A percentile compares a stretch with the other conserved stretches of the same genome.
Evolutionary conservation across 2,329 filamentous ascomycete genomes (phyloP).

Genomic region (Diaporthe ampelina): DNA sequence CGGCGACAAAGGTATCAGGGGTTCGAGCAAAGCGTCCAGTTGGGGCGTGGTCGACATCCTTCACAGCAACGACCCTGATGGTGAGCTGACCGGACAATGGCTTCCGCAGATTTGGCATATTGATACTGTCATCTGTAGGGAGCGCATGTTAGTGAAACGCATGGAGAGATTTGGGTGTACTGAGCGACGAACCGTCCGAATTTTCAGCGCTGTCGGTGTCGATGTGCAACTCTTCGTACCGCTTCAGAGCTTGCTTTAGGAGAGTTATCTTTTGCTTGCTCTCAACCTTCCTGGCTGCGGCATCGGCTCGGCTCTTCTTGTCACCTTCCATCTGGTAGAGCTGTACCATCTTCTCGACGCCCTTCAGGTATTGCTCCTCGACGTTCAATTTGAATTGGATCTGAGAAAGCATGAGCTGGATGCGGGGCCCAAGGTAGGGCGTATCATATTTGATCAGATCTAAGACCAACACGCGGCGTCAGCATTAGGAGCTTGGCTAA

Average conservation of each 20-base stretch:
- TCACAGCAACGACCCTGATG: slow-evolving; percentile 88
- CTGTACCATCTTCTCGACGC: slow-evolving; percentile 99
- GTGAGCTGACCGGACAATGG: slow-evolving; percentile 93
- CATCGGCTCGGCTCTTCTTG: slow-evolving; percentile 93
- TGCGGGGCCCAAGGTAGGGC: slow-evolving; percentile 92
- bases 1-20: slow-evolving; percentile 93
- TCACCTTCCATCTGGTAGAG: slow-evolving; percentile 98
- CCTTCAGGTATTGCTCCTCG: slow-evolving; percentile 98
- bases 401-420: slow-evolving; percentile 98
- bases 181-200: slow-evolving; percentile 77
- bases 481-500: slow-evolving; percentile 1
- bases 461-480: slow-evolving; percentile 54
- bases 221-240: slow-evolving; percentile 97
- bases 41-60: slow-evolving; percentile 93
- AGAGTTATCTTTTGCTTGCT: slow-evolving; percentile 98
- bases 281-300: slow-evolving; percentile 89
- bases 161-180: not conserved
- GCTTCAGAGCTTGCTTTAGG: slow-evolving; percentile 93
- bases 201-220: slow-evolving; percentile 84
- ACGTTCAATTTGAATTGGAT: slow-evolving; percentile 99
- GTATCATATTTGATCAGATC: slow-evolving; percentile 99
- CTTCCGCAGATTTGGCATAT: slow-evolving; percentile 93
- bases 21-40: slow-evolving; percentile 87
- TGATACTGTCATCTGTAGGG: slow-evolving; percentile 89
- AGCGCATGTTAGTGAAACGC: slow-evolving; percentile 47